These are phyloP conservation scores for Globisporangium camurandrum DNA, from an alignment of 352 stramenopile species.

Conservation along the genomic window DNA sequence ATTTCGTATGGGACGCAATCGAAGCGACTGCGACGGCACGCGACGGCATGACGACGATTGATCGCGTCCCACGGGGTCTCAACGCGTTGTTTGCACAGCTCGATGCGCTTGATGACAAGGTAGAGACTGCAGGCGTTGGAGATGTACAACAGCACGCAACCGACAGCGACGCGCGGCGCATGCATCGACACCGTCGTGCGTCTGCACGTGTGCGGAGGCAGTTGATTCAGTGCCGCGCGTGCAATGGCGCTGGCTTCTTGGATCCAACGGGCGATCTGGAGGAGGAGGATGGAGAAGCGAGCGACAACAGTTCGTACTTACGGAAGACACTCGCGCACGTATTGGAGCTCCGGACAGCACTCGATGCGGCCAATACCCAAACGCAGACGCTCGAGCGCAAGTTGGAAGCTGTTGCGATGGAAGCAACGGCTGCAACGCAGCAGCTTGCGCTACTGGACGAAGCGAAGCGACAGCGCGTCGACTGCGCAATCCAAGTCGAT, in stretches of 20 bases:
- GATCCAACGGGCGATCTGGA: conserved; percentile 12
- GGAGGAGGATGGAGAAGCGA: too few relatives aligned
- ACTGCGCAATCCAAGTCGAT: conserved; percentile 34
- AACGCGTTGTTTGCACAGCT: conserved; percentile 36
- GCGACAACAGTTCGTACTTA: conserved; percentile 43
- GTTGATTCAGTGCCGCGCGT: conserved; percentile 42
- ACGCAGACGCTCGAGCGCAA: conserved; percentile 27
- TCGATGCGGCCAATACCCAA: conserved; percentile 30
- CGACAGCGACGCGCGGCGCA: conserved; percentile 5
- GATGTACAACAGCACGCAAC: background rate
- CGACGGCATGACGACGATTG: too few relatives aligned
- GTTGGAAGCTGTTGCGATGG: conserved; percentile 22
- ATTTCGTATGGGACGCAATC: conserved; percentile 50
- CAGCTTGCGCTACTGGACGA: conserved; percentile 31
- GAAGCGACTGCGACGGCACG: conserved; percentile 32
- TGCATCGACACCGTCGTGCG: conserved; percentile 7
- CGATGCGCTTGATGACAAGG: conserved; percentile 15
- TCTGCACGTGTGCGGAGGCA: conserved; percentile 16
- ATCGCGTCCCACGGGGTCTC: conserved; percentile 27
- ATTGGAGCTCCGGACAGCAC: conserved; percentile 34
- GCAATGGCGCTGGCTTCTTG: conserved; percentile 47
- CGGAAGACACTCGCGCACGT: conserved; percentile 56
- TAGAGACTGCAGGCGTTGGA: background rate
- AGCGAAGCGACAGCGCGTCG: conserved; percentile 18
- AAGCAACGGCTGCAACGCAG: conserved; percentile 23